Conservation (phyloP, 1,139 yeast genomes). For the Neolecta irregularis region DNA sequence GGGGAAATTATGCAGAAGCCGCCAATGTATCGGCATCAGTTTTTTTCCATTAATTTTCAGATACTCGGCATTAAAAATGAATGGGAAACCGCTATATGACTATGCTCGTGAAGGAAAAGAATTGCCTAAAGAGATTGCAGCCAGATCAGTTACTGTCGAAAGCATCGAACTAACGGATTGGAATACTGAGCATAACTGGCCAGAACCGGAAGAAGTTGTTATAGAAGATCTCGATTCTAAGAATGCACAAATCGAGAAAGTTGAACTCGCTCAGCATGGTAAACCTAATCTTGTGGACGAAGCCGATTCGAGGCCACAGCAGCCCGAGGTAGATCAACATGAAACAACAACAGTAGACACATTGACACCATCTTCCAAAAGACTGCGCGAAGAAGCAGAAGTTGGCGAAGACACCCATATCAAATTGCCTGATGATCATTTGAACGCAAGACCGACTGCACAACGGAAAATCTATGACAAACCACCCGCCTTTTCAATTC, state of each 20-base stretch:
- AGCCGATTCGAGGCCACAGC: background rate
- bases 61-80: slow-evolving; percentile 83
- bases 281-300: too few relatives aligned
- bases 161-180: slow-evolving; percentile 43
- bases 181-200: slow-evolving; percentile 40
- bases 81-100: slow-evolving; percentile 86
- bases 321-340: slow-evolving; percentile 6
- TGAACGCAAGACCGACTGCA: too few relatives aligned
- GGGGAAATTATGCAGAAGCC: slow-evolving; percentile 84
- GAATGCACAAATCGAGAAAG: slow-evolving; percentile 27
- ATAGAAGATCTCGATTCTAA: slow-evolving; percentile 21
- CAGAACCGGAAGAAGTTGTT: slow-evolving; percentile 23
- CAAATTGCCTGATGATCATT: slow-evolving; percentile 3
- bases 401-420: slow-evolving; percentile 1
- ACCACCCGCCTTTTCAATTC: slow-evolving; percentile 38
- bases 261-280: slow-evolving; percentile 26
- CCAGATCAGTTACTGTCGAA: slow-evolving; percentile 52
- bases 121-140: slow-evolving; percentile 63
- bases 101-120: slow-evolving; percentile 85
- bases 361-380: background rate
- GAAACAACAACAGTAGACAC: slow-evolving; percentile 5
- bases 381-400: slow-evolving; percentile 5
- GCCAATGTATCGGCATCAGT: slow-evolving; percentile 39
- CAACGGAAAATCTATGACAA: slow-evolving; percentile 7
- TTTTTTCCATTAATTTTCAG: slow-evolving; percentile 1